These are phyloP conservation scores for Chaetomium strumarium DNA, from an alignment of 2,329 filamentous ascomycete species.

Conservation along the genomic window DNA sequence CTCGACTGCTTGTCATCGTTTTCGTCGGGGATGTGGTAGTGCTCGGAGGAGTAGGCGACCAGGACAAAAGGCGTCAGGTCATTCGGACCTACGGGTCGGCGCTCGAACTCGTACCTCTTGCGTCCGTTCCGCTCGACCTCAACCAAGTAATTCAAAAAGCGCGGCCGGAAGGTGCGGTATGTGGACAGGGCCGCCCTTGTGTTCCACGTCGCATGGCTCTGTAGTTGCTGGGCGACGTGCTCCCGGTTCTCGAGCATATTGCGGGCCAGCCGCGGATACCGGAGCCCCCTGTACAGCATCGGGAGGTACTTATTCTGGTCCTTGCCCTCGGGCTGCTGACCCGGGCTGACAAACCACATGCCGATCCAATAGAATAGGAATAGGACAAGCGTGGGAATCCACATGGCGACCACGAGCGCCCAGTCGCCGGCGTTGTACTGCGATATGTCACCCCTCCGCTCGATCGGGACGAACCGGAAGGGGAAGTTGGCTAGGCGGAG, in stretches of 20 bases:
- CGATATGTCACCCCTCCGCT: conserved; percentile 1
- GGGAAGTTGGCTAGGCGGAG: conserved; percentile 9
- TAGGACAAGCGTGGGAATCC: neutral
- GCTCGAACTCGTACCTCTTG: neutral
- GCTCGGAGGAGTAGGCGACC: conserved; percentile 3
- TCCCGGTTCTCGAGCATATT: conserved; percentile 10
- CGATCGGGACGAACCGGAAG: neutral
- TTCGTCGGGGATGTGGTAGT: neutral
- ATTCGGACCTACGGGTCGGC: neutral
- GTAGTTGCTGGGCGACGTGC: neutral
- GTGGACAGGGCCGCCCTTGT: neutral
- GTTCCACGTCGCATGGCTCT: neutral
- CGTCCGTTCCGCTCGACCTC: neutral
- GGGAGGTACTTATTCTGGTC: conserved; percentile 2
- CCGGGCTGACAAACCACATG: neutral
- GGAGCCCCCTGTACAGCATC: conserved; percentile 4
- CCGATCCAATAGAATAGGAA: neutral
- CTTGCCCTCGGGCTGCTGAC: neutral
- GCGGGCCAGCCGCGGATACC: conserved; percentile 9
- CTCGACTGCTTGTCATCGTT: neutral
- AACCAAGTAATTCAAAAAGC: conserved; percentile 10
- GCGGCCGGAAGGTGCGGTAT: conserved; percentile 9
- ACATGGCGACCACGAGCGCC: neutral
- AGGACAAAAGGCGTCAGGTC: conserved; percentile 10
- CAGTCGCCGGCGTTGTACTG: neutral